Evolutionary conservation across 2,329 filamentous ascomycete genomes (phyloP), one percentile per base, ranked within the genome.

Genomic region (Lasiodiplodia theobromae): DNA sequence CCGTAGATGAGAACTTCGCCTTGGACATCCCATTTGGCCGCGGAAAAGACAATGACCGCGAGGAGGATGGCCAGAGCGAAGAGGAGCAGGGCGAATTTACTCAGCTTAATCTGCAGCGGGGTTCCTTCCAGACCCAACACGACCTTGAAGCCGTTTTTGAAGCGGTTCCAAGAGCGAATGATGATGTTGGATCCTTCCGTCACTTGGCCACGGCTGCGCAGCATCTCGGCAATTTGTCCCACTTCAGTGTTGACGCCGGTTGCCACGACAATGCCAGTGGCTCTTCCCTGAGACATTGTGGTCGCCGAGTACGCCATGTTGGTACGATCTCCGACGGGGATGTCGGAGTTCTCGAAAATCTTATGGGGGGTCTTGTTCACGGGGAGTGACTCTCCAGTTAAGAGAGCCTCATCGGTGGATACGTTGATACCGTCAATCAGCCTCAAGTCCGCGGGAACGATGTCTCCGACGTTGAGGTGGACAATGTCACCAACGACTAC

Each of bases 71-170:
- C 94, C 63, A 93, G 86, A 57, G 85, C 89, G 75, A 97, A 96
- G 2, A 97, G 87, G 3, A 93, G 77, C 53, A 96, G 89, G 34
- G 94, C 93, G 74, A 97, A 90, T 79, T 94, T 93, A 81, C 91
- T 93, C 64, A 97, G 85, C 75, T 92, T 95, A 72, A 91, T 90
- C 81, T 96, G 93, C 56, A 97, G 84, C 0, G 94, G 94, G 1
- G 94, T 97, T 62, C 93, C 93, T 67, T 92, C 86, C 69, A 92
- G 85, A 64, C 90, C 90, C 10, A 92, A 82, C 74, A 92, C 82
- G 18, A 79, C 79, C 75, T 82, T 84, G 57, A 81, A 72, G 69
- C 73, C 80, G 57, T 70, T 79, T 62, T 74, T 73, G 75, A 78
- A 76, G 56, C 74, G 77, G 69, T 72, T 76, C 53, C 64, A 68